Base-by-base conservation (phyloP, 139 green algal genomes). In the Astrephomene gubernaculifera region DNA sequence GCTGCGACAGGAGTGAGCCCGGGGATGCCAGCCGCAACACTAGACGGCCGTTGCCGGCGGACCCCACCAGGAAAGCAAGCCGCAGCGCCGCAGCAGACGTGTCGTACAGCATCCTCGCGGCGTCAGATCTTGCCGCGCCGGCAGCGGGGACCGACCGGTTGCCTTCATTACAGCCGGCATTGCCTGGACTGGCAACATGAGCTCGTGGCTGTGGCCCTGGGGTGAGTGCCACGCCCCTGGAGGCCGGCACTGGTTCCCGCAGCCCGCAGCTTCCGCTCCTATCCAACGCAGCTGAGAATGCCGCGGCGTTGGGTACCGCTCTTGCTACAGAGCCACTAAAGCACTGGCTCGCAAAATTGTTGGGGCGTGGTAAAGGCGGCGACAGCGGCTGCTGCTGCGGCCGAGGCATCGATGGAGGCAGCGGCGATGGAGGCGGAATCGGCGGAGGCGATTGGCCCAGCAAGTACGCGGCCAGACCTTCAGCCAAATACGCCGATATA, bases 381-480 rank as follows among this genome's bases (percentile, higher is more conserved):
- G 10, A 24, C 2, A 27, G 70, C 70, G 29, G 44, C 43, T 27
- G 29, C 2, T 35, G 68, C 31, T n/a, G 9, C 63, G 8, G 63
- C 63, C 31, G 31, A 4, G 63, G 63, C 31, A 31, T 5, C n/a
- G 63, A 19, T 12, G 4, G 63, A n/a, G 9, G 1, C 63, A 41
- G 31, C 43, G 71, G 49, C 9, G 33, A 33, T 6, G 72, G 72
- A 17, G 49, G 72, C 33, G 52, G 33, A 1, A 52, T n/a, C 35
- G 72, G 72, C 49, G 49, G 33, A 9, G 6, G 49, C 33, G 49
- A 22, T 52, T 65, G 33, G 21, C 73, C 73, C 38, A 81, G 53
- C 33, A 81, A 36, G 21, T 81, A 35, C 29, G 52, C 73, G 35
- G 73, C 73, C 73, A 81, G 52, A 7, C 73, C 53, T 27, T 81